A percentile compares a stretch with the other conserved stretches of the same genome.
phyloP scores from a whole-genome alignment of 306 rosid genomes.

The Crataegus laevigata region DNA sequence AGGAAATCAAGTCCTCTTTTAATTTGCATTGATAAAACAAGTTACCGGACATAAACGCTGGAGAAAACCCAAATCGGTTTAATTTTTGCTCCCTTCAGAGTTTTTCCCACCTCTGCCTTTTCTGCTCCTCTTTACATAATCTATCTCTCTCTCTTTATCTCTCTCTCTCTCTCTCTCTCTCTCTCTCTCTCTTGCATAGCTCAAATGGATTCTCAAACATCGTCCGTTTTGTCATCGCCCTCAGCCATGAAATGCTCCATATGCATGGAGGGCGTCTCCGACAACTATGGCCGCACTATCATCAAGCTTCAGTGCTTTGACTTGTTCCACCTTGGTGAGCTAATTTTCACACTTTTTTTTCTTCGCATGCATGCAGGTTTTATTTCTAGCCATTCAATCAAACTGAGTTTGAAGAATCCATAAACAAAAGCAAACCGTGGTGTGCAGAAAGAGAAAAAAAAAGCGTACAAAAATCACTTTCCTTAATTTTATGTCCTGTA shows the following conservation, averaged over 20 bases:
- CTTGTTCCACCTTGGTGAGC: slow-evolving; percentile 15
- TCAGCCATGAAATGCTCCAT: not conserved
- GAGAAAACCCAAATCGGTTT: not conserved
- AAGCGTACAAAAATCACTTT: too few relatives aligned
- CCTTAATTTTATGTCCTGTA: not conserved
- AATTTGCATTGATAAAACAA: not conserved
- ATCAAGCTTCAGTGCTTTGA: slow-evolving; percentile 14
- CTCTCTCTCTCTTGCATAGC: not conserved
- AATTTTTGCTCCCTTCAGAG: too few relatives aligned
- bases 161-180: not conserved
- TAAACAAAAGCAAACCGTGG: not conserved
- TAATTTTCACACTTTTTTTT: too few relatives aligned
- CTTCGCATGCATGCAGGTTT: not conserved
- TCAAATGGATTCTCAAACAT: not conserved
- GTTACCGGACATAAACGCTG: not conserved
- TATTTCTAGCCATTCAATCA: too few relatives aligned
- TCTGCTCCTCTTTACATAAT: not conserved
- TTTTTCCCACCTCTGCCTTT: not conserved
- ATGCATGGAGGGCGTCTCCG: slow-evolving; percentile 4
- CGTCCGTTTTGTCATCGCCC: not conserved
- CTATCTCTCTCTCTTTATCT: not conserved
- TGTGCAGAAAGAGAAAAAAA: not conserved
- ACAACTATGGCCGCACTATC: not conserved
- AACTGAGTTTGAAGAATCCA: not conserved
- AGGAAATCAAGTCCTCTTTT: not conserved